phyloP scores from a whole-genome alignment of 1,284 basidiomycete genomes.

The Kalmanozyma brasiliensis region DNA sequence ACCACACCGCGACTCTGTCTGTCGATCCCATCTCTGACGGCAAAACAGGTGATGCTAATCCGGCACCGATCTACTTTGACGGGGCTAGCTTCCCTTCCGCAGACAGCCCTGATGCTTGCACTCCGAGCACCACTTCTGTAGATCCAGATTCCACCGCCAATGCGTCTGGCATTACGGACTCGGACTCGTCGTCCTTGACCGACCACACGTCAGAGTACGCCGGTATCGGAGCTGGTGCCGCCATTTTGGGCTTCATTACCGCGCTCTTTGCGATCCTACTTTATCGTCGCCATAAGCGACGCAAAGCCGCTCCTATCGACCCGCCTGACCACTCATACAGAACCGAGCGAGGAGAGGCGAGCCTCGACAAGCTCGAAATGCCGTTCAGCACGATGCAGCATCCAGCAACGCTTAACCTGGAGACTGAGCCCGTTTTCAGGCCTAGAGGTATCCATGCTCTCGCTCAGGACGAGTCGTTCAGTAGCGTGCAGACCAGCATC shows the following conservation, averaged over 20 bases:
- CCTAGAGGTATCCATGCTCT: constrained; percentile 16
- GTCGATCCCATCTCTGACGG: not conserved
- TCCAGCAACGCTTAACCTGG: not conserved
- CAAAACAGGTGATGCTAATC: not conserved
- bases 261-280: constrained; percentile 2
- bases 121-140: not conserved
- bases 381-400: constrained; percentile 14
- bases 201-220: constrained; percentile 10
- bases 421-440: constrained; percentile 7
- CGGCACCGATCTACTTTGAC: constrained; percentile 20
- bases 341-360: constrained; percentile 1
- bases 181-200: not conserved
- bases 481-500: not conserved
- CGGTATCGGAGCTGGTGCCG: constrained; percentile 18
- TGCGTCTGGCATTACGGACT: too few species aligned
- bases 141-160: not conserved
- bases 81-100: constrained; percentile 20
- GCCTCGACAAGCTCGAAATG: constrained; percentile 6
- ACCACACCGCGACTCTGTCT: constrained; percentile 23
- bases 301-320: not conserved
- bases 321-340: constrained; percentile 10
- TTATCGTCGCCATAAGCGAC: constrained; percentile 2
- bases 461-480: constrained; percentile 9
- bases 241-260: constrained; percentile 6
- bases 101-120: constrained; percentile 4